These are phyloP conservation scores for Drosera capensis DNA, from an alignment of 148 eudicot species.

Conservation along the genomic window DNA sequence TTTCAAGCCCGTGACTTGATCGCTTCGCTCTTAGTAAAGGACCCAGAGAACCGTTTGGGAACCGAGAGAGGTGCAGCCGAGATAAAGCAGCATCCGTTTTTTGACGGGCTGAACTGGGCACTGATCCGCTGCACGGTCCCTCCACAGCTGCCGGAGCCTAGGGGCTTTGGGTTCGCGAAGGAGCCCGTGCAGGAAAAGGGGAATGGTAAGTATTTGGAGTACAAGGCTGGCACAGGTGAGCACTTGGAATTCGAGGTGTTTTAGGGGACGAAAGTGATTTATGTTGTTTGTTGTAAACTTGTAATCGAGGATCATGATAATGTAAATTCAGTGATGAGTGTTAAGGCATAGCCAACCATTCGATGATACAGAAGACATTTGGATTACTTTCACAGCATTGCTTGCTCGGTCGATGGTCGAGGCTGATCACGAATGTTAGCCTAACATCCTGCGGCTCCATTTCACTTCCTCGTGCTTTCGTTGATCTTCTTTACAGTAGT, in stretches of 20 bases:
- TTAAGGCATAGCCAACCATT: no score
- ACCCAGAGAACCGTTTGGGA: constrained; percentile 67
- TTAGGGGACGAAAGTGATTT: no score
- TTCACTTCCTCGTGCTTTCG: no score
- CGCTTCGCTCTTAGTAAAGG: constrained; percentile 55
- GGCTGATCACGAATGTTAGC: no score
- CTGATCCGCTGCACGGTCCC: constrained; percentile 76
- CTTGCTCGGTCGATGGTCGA: no score
- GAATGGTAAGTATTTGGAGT: constrained; percentile 33
- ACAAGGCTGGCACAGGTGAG: constrained; percentile 29
- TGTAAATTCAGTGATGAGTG: no score
- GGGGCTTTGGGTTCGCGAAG: constrained; percentile 17
- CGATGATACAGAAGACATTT: no score
- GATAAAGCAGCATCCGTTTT: constrained; percentile 81
- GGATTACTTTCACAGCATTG: no score
- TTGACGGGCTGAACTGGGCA: constrained; percentile 90
- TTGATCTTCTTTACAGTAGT: no score
- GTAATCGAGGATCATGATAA: no score
- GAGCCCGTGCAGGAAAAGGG: constrained; percentile 19
- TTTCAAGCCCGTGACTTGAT: constrained; percentile 76
- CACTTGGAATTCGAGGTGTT: constrained; percentile 71
- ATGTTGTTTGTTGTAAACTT: no score
- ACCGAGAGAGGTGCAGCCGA: constrained; percentile 83
- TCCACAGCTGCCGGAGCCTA: constrained; percentile 56
- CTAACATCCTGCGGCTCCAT: no score